A percentile compares a stretch with the other conserved stretches of the same genome.
These are phyloP conservation scores for Fusarium sp. DNA, from an alignment of 2,329 filamentous ascomycete genomes.

Conservation along the genomic window DNA sequence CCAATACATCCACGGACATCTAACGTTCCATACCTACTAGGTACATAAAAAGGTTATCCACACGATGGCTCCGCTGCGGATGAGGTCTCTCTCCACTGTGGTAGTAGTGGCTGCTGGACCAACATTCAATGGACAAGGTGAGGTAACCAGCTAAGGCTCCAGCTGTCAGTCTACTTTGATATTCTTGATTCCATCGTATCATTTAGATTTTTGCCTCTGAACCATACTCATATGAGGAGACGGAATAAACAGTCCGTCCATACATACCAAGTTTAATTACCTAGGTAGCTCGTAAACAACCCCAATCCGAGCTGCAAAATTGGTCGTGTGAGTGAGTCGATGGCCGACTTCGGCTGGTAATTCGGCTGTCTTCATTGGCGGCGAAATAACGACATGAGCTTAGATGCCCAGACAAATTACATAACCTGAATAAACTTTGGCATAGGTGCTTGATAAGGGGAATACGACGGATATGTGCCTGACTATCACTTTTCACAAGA, in stretches of 20 bases:
- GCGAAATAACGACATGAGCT: slow-evolving; percentile 20
- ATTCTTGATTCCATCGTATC: neutral
- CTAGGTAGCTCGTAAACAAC: slow-evolving; percentile 6
- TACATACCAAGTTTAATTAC: slow-evolving; percentile 15
- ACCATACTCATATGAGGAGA: neutral
- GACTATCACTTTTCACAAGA: slow-evolving; percentile 13
- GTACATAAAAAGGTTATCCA: slow-evolving; percentile 34
- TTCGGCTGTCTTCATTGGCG: slow-evolving; percentile 40
- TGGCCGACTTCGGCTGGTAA: slow-evolving; percentile 46
- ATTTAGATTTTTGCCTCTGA: neutral
- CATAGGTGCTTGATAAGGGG: slow-evolving; percentile 36
- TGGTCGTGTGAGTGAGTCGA: slow-evolving; percentile 21
- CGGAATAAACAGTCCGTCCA: slow-evolving; percentile 20
- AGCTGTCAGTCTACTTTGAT: neutral
- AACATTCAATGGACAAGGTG: neutral
- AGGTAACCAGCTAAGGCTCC: too few relatives aligned
- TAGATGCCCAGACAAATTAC: slow-evolving; percentile 29
- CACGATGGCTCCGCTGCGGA: slow-evolving; percentile 36
- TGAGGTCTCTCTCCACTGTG: slow-evolving; percentile 26
- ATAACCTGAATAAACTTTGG: slow-evolving; percentile 33
- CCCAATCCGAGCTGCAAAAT: slow-evolving; percentile 7
- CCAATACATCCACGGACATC: slow-evolving; percentile 9
- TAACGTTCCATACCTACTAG: too few relatives aligned
- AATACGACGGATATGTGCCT: slow-evolving; percentile 26
- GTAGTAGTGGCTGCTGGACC: slow-evolving; percentile 17